Percentiles rank a stretch among this genome's conserved stretches.
Conservation (phyloP, 1,284 basidiomycete genomes). For the Puccinia horiana region DNA sequence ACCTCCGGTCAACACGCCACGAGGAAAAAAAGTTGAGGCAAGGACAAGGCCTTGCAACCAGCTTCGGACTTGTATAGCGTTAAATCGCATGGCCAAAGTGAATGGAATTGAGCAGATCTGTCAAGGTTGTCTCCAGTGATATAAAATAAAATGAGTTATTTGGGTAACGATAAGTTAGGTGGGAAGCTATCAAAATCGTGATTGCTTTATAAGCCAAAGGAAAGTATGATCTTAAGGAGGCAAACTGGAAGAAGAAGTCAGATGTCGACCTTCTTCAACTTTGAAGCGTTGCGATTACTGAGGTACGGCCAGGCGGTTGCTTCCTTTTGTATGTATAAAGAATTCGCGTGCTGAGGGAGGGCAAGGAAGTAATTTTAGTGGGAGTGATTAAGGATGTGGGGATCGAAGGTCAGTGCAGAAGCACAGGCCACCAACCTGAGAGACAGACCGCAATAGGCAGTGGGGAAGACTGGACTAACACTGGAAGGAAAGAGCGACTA, state of each 20-base stretch:
- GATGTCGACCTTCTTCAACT: too few relatives aligned
- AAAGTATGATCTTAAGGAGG: not conserved
- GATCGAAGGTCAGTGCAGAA: too few relatives aligned
- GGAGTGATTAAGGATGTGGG: too few relatives aligned
- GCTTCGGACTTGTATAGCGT: not conserved
- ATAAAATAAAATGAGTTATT: not conserved
- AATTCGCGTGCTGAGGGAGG: too few relatives aligned
- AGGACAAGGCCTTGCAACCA: not conserved
- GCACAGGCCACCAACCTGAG: too few relatives aligned
- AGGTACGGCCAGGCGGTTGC: too few relatives aligned
- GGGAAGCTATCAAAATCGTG: not conserved
- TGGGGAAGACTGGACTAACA: too few relatives aligned
- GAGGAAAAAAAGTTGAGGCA: conserved; percentile 3
- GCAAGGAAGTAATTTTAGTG: too few relatives aligned
- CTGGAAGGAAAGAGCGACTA: too few relatives aligned
- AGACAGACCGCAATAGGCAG: too few relatives aligned
- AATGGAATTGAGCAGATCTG: not conserved
- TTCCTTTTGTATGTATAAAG: too few relatives aligned
- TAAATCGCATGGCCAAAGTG: not conserved
- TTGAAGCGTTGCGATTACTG: too few relatives aligned
- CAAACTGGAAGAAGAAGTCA: not conserved
- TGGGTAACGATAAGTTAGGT: conserved; percentile 1
- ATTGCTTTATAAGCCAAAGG: not conserved
- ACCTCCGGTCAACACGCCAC: not conserved
- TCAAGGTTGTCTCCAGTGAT: not conserved